A percentile compares a stretch with the other conserved stretches of the same genome.
Conservation (phyloP, 768 basidiomycete species). For the Leccinum barrowsii region DNA sequence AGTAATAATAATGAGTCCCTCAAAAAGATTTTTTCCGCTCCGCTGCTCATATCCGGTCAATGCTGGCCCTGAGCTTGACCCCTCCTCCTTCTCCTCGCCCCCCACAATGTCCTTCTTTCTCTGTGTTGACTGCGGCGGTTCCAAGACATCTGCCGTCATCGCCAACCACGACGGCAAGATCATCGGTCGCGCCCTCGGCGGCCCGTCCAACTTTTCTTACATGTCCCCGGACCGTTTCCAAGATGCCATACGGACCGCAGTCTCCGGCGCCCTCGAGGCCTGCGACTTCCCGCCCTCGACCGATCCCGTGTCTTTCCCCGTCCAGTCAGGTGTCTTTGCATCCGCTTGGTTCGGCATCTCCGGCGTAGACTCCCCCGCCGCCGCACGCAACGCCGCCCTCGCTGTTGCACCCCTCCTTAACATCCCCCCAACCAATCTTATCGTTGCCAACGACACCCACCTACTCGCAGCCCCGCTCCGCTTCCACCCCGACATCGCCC, state of each 20-base stretch:
- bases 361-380: constrained; percentile 72
- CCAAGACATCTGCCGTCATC: constrained; percentile 81
- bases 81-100: background rate
- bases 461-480: constrained; percentile 79
- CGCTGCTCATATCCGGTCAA: background rate
- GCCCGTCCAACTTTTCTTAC: constrained; percentile 85
- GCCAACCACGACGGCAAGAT: constrained; percentile 54
- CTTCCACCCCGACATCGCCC: constrained; percentile 51
- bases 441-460: constrained; percentile 78
- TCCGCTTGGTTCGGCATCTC: constrained; percentile 83
- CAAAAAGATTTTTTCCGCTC: too few relatives aligned
- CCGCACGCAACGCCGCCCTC: constrained; percentile 51
- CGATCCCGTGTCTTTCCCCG: constrained; percentile 37
- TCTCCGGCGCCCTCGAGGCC: constrained; percentile 51
- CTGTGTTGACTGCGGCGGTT: constrained; percentile 86
- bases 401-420: constrained; percentile 54
- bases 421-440: constrained; percentile 52
- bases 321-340: constrained; percentile 43
- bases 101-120: constrained; percentile 58
- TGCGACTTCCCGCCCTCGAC: constrained; percentile 37
- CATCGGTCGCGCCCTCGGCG: constrained; percentile 63
- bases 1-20: too few relatives aligned
- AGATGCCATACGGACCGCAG: constrained; percentile 46
- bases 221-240: constrained; percentile 63
- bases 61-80: background rate